Evolutionary conservation across 2,329 filamentous ascomycete species (phyloP), one percentile per base, ranked within the genome.

Genomic region (Escovopsis sp.): DNA sequence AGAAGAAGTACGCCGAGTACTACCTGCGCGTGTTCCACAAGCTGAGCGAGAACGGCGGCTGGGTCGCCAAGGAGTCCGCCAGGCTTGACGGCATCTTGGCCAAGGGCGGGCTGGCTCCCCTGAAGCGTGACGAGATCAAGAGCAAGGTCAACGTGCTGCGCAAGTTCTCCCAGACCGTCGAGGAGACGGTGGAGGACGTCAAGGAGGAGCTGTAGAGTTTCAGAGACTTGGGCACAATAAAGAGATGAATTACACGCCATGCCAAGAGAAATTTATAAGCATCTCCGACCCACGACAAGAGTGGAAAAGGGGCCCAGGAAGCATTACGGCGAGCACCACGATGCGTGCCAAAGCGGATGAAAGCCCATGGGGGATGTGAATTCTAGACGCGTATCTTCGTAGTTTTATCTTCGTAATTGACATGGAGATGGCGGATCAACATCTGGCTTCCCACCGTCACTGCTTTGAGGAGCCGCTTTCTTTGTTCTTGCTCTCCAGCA

Each of bases 21-120:
- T 96, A 98, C 63, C 71, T 91, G 60, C 85, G 85, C 60, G 87
- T 94, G 43, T 82, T 91, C 47, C 77, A 85, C 60, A 96, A 95
- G 77, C 68, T 91, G 49, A 72, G 69, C 59, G 71, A 80, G 62
- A 93, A 82, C 66, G 72, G 82, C 47, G 80, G 70, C 41, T 95
- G 85, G 58, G 85, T 79, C 39, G 68, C 76, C 58, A 96, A 94
- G 77, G 89, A 96, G 72, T 69, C 88, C 48, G 72, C 78, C 47
- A 77, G 89, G 49, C 71, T 96, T 48, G 74, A 85, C 53, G 78
- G 81, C 52, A 75, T 96, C 52, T 67, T 95, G 48, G 73, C 76
- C 65, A 94, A 94, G 77, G 86, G 88, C 48, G 85, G 85, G 47
- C 72, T 95, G 40, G 83, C 84, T 5, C 79, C 79, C 26, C 72